Base-by-base conservation (phyloP, 768 basidiomycete genomes). In the Phanerochaete carnosa region DNA sequence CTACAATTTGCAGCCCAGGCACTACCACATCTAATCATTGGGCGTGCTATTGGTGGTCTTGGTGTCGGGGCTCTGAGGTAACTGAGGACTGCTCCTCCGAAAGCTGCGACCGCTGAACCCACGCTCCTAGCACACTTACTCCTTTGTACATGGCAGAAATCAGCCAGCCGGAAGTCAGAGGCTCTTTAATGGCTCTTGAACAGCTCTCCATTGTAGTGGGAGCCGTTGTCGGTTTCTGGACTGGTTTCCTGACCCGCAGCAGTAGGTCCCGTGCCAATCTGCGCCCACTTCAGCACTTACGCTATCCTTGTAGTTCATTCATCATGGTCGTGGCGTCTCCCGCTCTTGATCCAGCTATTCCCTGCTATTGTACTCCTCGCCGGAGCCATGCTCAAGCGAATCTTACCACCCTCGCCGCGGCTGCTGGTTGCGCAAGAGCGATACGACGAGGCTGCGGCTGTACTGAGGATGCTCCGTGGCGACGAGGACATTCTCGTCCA, bases 141-240 rank as follows among this genome's bases (percentile, higher is more conserved):
- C 89, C 90, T 0, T 75, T 92, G 25, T 93, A 92, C 72, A 91
- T 92, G 80, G 85, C 90, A 0, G 91, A 94, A 73, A 94, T 94
- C 55, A 88, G 88, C 62, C 83, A 90, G 11, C 90, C 91, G 0
- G 90, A 92, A 71, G 79, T 88, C 0, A 81, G 92, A 16, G 91
- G 91, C 11, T 90, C 90, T 0, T 79, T 94, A 22, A 79, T 92
- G 73, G 86, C 90, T 1, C 76, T 94, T 2, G 91, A 94, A 66
- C 91, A 93, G 60, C 80, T 92, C 45, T 83, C 88, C 22, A 94
- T 94, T 53, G 90, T 93, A 15, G 74, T 88, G 0, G 92, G 91
- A 2, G 90, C 92, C 5, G 90, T 94, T 0, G 73, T 90, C 15
- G 91, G 91, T 2, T 94, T 93, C 66, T 93, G 92, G 91, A 80